phyloP scores from a whole-genome alignment of 1,139 yeast species.

The Saccharomyces hybrid region DNA sequence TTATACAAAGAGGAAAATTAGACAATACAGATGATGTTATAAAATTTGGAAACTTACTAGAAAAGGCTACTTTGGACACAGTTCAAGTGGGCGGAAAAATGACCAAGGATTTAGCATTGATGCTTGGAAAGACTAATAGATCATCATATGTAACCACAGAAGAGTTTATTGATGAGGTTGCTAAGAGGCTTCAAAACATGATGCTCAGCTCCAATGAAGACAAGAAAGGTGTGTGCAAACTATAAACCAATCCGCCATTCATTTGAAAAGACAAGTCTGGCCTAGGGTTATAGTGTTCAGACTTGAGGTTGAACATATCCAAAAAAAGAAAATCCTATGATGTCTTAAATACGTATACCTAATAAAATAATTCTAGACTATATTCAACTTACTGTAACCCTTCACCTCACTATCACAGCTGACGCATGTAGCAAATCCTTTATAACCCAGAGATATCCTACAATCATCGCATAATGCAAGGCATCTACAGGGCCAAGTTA shows the following conservation, averaged over 20 bases:
- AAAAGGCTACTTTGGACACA: slow-evolving; percentile 75
- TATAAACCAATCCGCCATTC: neutral
- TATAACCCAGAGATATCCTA: slow-evolving; percentile 59
- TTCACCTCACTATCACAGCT: slow-evolving; percentile 74
- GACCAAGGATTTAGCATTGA: slow-evolving; percentile 91
- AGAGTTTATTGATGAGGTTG: slow-evolving; percentile 81
- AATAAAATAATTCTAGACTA: neutral
- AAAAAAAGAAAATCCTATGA: neutral
- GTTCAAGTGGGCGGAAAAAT: slow-evolving; percentile 76
- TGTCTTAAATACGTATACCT: neutral
- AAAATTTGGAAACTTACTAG: slow-evolving; percentile 66
- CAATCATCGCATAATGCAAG: slow-evolving; percentile 86
- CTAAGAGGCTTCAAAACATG: slow-evolving; percentile 36
- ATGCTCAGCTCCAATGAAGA: neutral
- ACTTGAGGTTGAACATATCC: neutral
- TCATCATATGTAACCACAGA: slow-evolving; percentile 75
- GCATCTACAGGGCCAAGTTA: slow-evolving; percentile 91
- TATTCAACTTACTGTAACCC: slow-evolving; percentile 41
- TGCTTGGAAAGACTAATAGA: slow-evolving; percentile 76
- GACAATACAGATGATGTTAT: slow-evolving; percentile 78
- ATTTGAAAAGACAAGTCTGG: neutral
- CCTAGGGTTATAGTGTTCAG: neutral
- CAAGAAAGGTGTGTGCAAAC: neutral
- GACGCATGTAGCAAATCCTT: slow-evolving; percentile 74
- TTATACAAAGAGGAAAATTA: slow-evolving; percentile 79